Evolutionary conservation across 495 filamentous ascomycete species (phyloP).

Genomic region (Hypoxylon intermedium): DNA sequence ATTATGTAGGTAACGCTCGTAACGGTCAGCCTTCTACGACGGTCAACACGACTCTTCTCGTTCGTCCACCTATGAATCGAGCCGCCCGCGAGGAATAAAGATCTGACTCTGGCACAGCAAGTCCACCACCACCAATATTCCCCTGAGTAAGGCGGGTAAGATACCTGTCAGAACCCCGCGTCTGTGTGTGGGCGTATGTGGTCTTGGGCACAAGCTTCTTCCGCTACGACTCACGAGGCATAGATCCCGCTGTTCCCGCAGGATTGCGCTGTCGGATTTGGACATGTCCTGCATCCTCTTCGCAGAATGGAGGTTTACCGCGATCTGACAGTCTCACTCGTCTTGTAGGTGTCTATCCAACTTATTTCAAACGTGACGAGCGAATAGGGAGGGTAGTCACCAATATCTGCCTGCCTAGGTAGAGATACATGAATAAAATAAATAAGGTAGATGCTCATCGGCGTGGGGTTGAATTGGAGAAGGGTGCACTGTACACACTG

Average conservation of each 20-base stretch:
- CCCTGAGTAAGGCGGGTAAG: slow-evolving; percentile 12
- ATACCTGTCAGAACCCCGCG: slow-evolving; percentile 15
- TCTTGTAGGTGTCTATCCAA: slow-evolving; percentile 26
- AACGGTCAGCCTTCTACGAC: not conserved
- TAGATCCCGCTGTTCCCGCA: slow-evolving; percentile 16
- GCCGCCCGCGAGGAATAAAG: slow-evolving; percentile 11
- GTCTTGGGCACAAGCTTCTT: not conserved
- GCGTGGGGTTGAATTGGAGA: slow-evolving; percentile 27
- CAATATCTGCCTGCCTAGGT: no score
- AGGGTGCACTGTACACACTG: slow-evolving; percentile 10
- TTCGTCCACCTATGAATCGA: slow-evolving; percentile 12
- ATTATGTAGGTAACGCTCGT: slow-evolving; percentile 13
- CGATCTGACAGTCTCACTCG: slow-evolving; percentile 26
- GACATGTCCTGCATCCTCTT: slow-evolving; percentile 17
- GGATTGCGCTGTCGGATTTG: slow-evolving; percentile 19
- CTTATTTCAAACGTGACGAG: slow-evolving; percentile 24
- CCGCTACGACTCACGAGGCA: not conserved
- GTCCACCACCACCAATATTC: slow-evolving; percentile 6
- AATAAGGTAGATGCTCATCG: slow-evolving; percentile 1
- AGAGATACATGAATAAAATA: slow-evolving; percentile 3
- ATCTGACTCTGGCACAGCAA: slow-evolving; percentile 23
- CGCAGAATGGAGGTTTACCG: slow-evolving; percentile 15
- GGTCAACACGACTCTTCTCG: slow-evolving; percentile 1
- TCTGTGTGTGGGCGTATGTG: not conserved
- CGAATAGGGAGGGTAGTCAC: slow-evolving; percentile 15